Evolutionary conservation across 805 yeast genomes (phyloP).

Genomic region (Alloascoidea hylecoeti): DNA sequence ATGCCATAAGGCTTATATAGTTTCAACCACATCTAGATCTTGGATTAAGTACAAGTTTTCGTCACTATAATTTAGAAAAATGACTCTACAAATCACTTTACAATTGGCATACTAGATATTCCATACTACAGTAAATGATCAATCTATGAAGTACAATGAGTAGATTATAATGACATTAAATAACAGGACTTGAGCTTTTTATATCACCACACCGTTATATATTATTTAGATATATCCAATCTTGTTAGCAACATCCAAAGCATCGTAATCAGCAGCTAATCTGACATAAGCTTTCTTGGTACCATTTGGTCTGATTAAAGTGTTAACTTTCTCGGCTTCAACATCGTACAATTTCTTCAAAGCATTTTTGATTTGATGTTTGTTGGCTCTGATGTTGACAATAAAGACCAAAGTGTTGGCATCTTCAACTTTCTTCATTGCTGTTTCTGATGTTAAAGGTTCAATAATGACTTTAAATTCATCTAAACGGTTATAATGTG

Average conservation of each 20-base stretch:
- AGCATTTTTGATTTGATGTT: conserved; percentile 95
- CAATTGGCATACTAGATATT: too few species aligned
- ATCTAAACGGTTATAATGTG: conserved; percentile 95
- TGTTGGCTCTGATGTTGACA: conserved; percentile 95
- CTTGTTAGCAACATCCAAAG: conserved; percentile 99
- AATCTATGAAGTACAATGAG: neutral
- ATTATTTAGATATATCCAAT: conserved; percentile 86
- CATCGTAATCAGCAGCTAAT: conserved; percentile 98
- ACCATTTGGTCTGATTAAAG: conserved; percentile 97
- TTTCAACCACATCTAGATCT: neutral
- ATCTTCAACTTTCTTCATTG: conserved; percentile 99
- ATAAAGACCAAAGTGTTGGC: conserved; percentile 98
- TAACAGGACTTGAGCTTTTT: neutral
- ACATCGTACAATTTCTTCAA: conserved; percentile 97
- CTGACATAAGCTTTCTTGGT: conserved; percentile 99
- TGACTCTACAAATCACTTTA: neutral
- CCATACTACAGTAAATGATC: too few species aligned
- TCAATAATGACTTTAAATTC: conserved; percentile 87
- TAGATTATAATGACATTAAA: neutral
- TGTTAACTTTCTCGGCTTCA: conserved; percentile 88
- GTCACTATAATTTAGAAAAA: neutral
- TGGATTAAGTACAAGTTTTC: neutral
- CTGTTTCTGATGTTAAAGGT: conserved; percentile 96
- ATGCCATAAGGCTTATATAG: neutral
- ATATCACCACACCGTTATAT: neutral